Percentiles rank a stretch among this genome's conserved stretches.
Evolutionary conservation across 1,284 basidiomycete genomes (phyloP).

Genomic region (Xanthoconium separans): DNA sequence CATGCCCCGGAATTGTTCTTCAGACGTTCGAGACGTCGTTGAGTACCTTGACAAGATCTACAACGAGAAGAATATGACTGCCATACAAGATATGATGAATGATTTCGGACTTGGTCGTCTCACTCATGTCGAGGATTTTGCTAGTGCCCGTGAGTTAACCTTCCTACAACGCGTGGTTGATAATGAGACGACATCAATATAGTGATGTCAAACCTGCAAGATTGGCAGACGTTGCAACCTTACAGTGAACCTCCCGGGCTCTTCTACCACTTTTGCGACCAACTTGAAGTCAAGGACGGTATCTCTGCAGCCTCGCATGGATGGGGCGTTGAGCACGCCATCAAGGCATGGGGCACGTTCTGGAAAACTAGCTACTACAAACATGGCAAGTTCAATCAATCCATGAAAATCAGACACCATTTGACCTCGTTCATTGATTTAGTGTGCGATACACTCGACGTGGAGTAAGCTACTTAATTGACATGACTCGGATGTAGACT

Average conservation of each 20-base stretch:
- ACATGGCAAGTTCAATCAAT: conserved; percentile 28
- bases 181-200: conserved; percentile 5
- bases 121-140: conserved; percentile 65
- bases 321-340: conserved; percentile 63
- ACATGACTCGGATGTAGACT: not conserved
- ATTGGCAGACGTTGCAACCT: conserved; percentile 46
- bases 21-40: conserved; percentile 67
- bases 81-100: conserved; percentile 53
- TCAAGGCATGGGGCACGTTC: conserved; percentile 59
- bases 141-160: conserved; percentile 43
- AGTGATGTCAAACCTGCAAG: conserved; percentile 55
- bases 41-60: conserved; percentile 60
- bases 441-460: conserved; percentile 41
- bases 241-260: conserved; percentile 32
- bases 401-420: not conserved
- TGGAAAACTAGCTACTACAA: conserved; percentile 42
- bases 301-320: conserved; percentile 51
- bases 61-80: conserved; percentile 39
- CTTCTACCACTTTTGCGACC: conserved; percentile 72
- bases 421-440: not conserved
- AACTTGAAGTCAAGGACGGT: conserved; percentile 67
- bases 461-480: conserved; percentile 35
- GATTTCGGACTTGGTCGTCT: conserved; percentile 57
- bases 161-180: not conserved
- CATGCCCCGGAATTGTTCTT: conserved; percentile 74